A percentile compares a stretch with the other conserved stretches of the same genome.
Evolutionary conservation across 2,329 filamentous ascomycete species (phyloP).

Genomic region (Fusarium sp.): DNA sequence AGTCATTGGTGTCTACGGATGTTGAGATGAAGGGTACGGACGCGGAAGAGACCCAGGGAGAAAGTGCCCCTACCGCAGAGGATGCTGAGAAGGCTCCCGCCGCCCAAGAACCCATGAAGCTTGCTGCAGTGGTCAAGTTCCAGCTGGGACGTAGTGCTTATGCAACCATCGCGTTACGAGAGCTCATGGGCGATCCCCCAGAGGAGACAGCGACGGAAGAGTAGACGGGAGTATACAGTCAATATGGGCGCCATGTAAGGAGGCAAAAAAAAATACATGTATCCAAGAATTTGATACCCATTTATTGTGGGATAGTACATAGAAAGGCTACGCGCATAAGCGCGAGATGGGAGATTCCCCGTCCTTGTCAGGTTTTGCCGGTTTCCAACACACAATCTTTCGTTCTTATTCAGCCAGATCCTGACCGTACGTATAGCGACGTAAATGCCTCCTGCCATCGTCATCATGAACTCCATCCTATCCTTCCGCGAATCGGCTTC

Average conservation of each 20-base stretch:
- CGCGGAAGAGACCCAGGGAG: conserved; percentile 9
- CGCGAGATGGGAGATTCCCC: conserved; percentile 21
- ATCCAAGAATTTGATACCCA: conserved; percentile 39
- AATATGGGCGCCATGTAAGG: not conserved
- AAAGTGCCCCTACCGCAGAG: conserved; percentile 18
- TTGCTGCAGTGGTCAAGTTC: conserved; percentile 75
- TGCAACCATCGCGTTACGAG: conserved; percentile 81
- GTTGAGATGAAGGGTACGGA: conserved; percentile 26
- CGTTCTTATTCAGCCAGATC: conserved; percentile 16
- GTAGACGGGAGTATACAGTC: not conserved
- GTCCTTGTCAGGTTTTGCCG: conserved; percentile 18
- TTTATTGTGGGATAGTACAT: conserved; percentile 37
- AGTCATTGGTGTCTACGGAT: conserved; percentile 10
- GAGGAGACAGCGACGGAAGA: conserved; percentile 31
- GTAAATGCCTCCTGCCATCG: conserved; percentile 1
- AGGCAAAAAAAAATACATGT: conserved; percentile 11
- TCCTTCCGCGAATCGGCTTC: conserved; percentile 2
- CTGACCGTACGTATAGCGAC: conserved; percentile 1
- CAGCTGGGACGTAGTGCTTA: conserved; percentile 82
- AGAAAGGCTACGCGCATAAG: conserved; percentile 29
- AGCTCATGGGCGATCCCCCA: conserved; percentile 68
- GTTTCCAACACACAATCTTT: conserved; percentile 30
- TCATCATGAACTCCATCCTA: not conserved
- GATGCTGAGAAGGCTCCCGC: conserved; percentile 16
- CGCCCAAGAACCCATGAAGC: conserved; percentile 48